Evolutionary conservation across 73 alveolate species (phyloP).

Genomic region (Symbiodinium natans): DNA sequence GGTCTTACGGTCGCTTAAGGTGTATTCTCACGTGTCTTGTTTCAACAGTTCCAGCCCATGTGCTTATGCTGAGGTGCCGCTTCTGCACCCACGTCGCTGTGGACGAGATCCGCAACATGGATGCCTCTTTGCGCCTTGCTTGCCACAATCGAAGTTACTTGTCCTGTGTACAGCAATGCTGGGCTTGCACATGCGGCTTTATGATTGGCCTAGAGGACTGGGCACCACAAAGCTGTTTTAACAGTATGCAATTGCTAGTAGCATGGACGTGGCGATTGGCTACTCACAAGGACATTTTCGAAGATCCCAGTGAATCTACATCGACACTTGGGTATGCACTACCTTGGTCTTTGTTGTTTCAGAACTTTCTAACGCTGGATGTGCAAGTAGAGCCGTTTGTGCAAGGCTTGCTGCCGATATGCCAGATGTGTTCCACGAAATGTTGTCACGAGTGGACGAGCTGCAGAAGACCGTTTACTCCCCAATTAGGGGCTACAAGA

Average conservation of each 20-base stretch:
- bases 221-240: too few species aligned
- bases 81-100: conserved; percentile 58
- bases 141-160: too few species aligned
- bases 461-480: conserved; percentile 32
- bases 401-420: conserved; percentile 6
- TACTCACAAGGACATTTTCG: conserved; percentile 37
- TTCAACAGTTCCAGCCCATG: too few species aligned
- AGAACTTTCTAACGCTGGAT: too few species aligned
- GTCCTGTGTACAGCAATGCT: too few species aligned
- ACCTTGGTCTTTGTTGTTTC: not conserved
- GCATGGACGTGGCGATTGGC: too few species aligned
- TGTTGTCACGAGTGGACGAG: conserved; percentile 37
- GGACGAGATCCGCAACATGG: conserved; percentile 38
- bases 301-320: conserved; percentile 34
- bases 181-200: too few species aligned
- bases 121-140: conserved; percentile 55
- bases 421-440: not conserved
- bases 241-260: too few species aligned
- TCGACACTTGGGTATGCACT: not conserved
- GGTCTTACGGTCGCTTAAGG: too few species aligned
- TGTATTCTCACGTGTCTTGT: too few species aligned
- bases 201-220: too few species aligned
- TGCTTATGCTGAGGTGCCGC: conserved; percentile 16
- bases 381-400: not conserved
- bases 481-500: conserved; percentile 24